Percentiles rank a stretch among this genome's conserved stretches.
Evolutionary conservation across 495 filamentous ascomycete species (phyloP).

Genomic region (Penicillium steckii): DNA sequence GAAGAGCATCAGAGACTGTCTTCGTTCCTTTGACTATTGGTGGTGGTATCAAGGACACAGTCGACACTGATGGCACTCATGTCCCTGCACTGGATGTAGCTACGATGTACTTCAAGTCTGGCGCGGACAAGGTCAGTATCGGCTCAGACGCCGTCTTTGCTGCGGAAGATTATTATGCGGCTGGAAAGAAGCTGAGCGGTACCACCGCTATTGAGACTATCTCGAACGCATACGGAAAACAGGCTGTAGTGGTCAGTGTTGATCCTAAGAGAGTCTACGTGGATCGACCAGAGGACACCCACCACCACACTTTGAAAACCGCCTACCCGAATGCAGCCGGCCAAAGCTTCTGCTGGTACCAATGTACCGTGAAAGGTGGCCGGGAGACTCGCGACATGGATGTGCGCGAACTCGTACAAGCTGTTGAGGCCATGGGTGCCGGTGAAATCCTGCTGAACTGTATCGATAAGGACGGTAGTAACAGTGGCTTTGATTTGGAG

Average conservation of each 20-base stretch:
- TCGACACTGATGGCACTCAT: constrained; percentile 84
- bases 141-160: constrained; percentile 92
- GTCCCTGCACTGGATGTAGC: constrained; percentile 88
- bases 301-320: constrained; percentile 77
- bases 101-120: constrained; percentile 95
- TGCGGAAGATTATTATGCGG: constrained; percentile 81
- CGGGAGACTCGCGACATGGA: constrained; percentile 88
- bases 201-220: constrained; percentile 93
- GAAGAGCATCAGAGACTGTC: constrained; percentile 81
- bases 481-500: constrained; percentile 93
- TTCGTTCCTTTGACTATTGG: constrained; percentile 98
- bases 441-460: constrained; percentile 95
- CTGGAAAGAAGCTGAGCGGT: constrained; percentile 65
- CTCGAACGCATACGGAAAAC: constrained; percentile 88
- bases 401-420: constrained; percentile 79
- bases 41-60: constrained; percentile 88
- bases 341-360: constrained; percentile 91
- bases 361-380: constrained; percentile 94
- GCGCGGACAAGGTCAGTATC: constrained; percentile 98
- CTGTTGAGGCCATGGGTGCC: constrained; percentile 94
- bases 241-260: constrained; percentile 94
- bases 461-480: constrained; percentile 96
- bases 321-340: constrained; percentile 66
- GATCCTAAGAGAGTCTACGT: constrained; percentile 93
- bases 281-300: constrained; percentile 64